phyloP scores from a whole-genome alignment of 139 green algal genomes.

The Micractinium conductrix region DNA sequence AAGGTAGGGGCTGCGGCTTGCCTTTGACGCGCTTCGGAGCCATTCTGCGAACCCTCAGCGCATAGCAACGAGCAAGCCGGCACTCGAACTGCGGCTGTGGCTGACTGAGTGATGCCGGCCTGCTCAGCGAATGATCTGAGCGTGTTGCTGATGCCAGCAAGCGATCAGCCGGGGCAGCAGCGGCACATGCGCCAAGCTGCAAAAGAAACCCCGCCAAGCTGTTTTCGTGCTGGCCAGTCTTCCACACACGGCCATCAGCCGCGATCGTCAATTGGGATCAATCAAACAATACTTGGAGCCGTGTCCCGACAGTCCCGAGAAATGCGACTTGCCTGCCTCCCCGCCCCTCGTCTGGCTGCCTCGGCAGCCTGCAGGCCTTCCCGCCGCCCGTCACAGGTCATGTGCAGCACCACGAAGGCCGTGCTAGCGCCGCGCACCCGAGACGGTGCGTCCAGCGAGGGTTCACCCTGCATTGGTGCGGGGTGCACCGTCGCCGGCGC shows the following conservation, averaged over 20 bases:
- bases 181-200: no score
- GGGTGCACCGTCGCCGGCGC: not conserved
- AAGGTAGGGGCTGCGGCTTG: no score
- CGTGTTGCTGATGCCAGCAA: not conserved
- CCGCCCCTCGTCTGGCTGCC: not conserved
- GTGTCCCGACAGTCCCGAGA: not conserved
- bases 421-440: not conserved
- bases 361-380: no score
- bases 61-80: not conserved
- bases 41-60: not conserved
- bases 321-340: no score
- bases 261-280: not conserved
- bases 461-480: no score
- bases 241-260: no score
- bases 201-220: no score
- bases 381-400: no score
- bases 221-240: no score
- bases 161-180: not conserved
- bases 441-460: not conserved
- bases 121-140: not conserved
- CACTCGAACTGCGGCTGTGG: not conserved
- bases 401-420: not conserved
- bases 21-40: constrained; percentile 13
- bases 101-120: not conserved
- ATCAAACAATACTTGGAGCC: not conserved